Conservation (phyloP, 2,329 filamentous ascomycete species). For the Ophioceras dolichostomum region DNA sequence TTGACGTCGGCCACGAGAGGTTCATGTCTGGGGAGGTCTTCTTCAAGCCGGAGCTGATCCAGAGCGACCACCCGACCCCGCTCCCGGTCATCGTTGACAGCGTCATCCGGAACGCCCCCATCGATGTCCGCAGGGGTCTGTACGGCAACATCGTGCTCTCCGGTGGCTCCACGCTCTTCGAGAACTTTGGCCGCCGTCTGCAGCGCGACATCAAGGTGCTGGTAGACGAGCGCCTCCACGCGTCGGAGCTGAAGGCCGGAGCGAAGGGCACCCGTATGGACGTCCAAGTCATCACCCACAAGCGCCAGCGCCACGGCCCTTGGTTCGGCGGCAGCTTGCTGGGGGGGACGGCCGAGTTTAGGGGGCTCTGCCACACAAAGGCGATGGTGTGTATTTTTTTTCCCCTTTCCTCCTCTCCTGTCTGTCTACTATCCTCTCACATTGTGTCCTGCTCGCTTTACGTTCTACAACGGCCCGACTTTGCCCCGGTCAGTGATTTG, state of each 20-base stretch:
- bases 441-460: no score
- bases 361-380: slow-evolving; percentile 97
- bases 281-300: slow-evolving; percentile 94
- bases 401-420: no score
- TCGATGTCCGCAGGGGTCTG: slow-evolving; percentile 88
- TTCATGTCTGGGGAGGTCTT: slow-evolving; percentile 98
- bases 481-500: no score
- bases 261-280: slow-evolving; percentile 90
- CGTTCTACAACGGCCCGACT: no score
- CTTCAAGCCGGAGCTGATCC: slow-evolving; percentile 99
- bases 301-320: slow-evolving; percentile 90
- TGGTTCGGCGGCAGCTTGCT: slow-evolving; percentile 98
- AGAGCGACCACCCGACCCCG: slow-evolving; percentile 93
- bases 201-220: slow-evolving; percentile 96
- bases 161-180: slow-evolving; percentile 93
- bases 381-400: slow-evolving; percentile 18
- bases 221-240: slow-evolving; percentile 84
- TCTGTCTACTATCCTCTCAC: no score
- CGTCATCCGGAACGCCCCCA: slow-evolving; percentile 94
- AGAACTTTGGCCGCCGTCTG: slow-evolving; percentile 91
- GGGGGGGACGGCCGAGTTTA: slow-evolving; percentile 95
- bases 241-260: slow-evolving; percentile 86
- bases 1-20: slow-evolving; percentile 95
- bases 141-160: slow-evolving; percentile 99
- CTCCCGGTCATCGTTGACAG: slow-evolving; percentile 89